Evolutionary conservation across 164 flowering plant species (phyloP).

Genomic region (Umbellularia californica): DNA sequence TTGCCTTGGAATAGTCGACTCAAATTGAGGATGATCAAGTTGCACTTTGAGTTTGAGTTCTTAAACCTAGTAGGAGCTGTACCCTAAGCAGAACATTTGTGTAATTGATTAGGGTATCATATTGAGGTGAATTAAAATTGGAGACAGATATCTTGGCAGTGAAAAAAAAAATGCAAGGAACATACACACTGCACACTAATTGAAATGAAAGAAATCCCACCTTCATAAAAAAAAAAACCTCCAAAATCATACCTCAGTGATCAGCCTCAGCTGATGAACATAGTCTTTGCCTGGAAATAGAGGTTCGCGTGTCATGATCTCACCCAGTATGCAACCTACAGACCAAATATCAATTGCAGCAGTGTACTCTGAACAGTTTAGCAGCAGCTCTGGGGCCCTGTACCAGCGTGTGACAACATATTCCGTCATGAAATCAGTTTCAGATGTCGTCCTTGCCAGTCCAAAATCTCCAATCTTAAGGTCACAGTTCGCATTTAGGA

Average conservation of each 20-base stretch:
- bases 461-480: conserved; percentile 97
- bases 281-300: conserved; percentile 88
- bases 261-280: conserved; percentile 83
- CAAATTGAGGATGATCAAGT: no score
- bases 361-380: conserved; percentile 93
- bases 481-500: conserved; percentile 89
- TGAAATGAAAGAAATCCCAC: neutral
- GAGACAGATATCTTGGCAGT: no score
- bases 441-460: conserved; percentile 94
- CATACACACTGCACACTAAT: no score
- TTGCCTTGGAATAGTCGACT: no score
- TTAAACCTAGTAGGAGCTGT: no score
- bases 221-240: no score
- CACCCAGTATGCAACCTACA: conserved; percentile 91
- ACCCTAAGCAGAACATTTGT: no score
- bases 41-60: no score
- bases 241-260: conserved; percentile 61
- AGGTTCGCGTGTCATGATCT: conserved; percentile 74
- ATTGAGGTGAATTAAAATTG: no score
- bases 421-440: conserved; percentile 98
- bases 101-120: no score
- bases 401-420: conserved; percentile 99
- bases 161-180: no score
- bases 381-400: conserved; percentile 94
- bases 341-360: conserved; percentile 98